Evolutionary conservation across 257 asterid species (phyloP).

Genomic region (Plectranthus barbatus): DNA sequence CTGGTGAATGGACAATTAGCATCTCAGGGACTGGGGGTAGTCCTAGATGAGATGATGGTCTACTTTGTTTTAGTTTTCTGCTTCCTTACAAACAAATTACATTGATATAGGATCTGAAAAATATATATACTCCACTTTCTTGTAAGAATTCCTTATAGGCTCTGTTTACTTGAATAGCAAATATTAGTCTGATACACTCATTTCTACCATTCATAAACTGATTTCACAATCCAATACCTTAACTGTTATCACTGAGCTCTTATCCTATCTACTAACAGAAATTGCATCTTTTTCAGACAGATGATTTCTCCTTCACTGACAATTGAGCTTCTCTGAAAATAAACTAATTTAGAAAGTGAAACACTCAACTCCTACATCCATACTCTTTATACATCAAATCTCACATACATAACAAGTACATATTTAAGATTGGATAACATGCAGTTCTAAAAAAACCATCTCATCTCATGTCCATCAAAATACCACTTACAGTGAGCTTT

Average conservation of each 20-base stretch:
- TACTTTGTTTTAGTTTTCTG: background rate
- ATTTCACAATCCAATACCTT: background rate
- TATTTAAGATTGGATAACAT: too few relatives aligned
- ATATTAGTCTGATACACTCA: background rate
- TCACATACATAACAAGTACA: background rate
- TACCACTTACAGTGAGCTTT: constrained; percentile 76
- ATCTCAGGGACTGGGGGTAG: constrained; percentile 25
- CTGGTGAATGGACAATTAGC: constrained; percentile 52
- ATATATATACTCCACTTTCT: too few relatives aligned
- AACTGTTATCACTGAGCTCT: background rate
- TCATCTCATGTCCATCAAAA: too few relatives aligned
- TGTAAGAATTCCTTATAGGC: background rate
- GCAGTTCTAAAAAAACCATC: too few relatives aligned
- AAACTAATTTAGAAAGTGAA: too few relatives aligned
- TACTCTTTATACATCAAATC: background rate
- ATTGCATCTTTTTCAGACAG: background rate
- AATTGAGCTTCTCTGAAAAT: background rate
- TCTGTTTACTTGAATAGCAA: background rate
- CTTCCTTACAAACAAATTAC: background rate
- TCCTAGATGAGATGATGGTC: constrained; percentile 19
- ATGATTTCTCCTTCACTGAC: background rate
- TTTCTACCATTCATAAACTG: constrained; percentile 5
- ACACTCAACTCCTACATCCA: too few relatives aligned
- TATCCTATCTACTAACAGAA: background rate
- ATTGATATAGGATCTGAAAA: background rate